Conservation (phyloP, 257 asterid species). For the Lantana camara region DNA sequence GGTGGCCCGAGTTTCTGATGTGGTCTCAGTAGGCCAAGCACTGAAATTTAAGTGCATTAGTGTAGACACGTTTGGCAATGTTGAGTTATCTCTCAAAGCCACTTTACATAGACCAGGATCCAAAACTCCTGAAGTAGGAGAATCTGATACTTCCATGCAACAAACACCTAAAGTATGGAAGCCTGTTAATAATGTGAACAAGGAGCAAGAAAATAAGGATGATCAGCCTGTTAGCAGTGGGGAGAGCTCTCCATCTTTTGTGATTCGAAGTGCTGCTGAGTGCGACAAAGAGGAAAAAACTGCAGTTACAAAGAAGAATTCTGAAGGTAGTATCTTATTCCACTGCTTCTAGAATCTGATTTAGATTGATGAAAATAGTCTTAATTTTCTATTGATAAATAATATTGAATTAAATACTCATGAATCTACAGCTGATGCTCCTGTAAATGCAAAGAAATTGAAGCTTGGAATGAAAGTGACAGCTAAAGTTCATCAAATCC, state of each 20-base stretch:
- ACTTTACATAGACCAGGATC: slow-evolving; percentile 47
- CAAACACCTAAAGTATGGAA: slow-evolving; percentile 43
- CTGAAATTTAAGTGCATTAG: slow-evolving; percentile 86
- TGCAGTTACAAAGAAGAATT: slow-evolving; percentile 30
- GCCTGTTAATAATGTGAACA: slow-evolving; percentile 33
- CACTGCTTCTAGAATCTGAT: background rate
- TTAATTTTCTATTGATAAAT: slow-evolving; percentile 25
- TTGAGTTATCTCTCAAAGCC: slow-evolving; percentile 88
- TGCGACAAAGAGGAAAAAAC: slow-evolving; percentile 70
- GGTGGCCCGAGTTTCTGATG: slow-evolving; percentile 85
- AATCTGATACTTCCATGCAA: slow-evolving; percentile 30
- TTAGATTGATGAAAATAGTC: background rate
- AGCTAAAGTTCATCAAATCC: slow-evolving; percentile 83
- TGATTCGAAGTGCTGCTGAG: slow-evolving; percentile 87
- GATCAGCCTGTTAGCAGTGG: slow-evolving; percentile 30
- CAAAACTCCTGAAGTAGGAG: slow-evolving; percentile 33
- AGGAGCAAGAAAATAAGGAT: slow-evolving; percentile 46
- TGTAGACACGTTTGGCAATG: slow-evolving; percentile 84
- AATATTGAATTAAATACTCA: slow-evolving; percentile 19
- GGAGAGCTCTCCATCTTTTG: slow-evolving; percentile 45
- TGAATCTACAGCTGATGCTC: slow-evolving; percentile 36
- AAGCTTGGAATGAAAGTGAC: slow-evolving; percentile 72
- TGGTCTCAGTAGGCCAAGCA: slow-evolving; percentile 76
- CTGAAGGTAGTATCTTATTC: slow-evolving; percentile 40
- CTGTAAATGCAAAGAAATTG: slow-evolving; percentile 58